Percentiles rank a stretch among this genome's conserved stretches.
Conservation (phyloP, 2,329 filamentous ascomycete genomes). For the Blastomyces parvus region DNA sequence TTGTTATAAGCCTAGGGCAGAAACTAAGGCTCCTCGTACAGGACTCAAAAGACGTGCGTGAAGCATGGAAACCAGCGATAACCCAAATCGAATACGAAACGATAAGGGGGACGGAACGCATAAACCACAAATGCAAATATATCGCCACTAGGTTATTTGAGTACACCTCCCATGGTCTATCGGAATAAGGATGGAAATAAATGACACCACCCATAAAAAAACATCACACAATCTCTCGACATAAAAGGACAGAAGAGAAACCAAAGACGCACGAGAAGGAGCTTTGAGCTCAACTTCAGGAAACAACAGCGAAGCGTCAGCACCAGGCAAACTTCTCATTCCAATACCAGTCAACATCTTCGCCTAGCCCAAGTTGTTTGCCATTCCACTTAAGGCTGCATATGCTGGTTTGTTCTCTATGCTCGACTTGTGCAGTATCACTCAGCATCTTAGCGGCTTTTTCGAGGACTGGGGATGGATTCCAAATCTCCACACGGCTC, state of each 20-base stretch:
- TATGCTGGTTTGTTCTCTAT: constrained; percentile 40
- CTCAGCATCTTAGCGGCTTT: constrained; percentile 34
- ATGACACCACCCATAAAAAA: constrained; percentile 2
- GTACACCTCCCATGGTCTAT: constrained; percentile 5
- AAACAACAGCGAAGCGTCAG: constrained; percentile 20
- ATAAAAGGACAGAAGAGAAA: neutral
- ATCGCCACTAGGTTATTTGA: neutral
- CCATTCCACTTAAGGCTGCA: constrained; percentile 40
- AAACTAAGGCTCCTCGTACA: constrained; percentile 3
- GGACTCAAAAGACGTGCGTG: constrained; percentile 21
- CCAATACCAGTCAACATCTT: constrained; percentile 38
- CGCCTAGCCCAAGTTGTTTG: constrained; percentile 26
- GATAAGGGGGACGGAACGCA: neutral
- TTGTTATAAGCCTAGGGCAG: constrained; percentile 23
- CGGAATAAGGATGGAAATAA: neutral
- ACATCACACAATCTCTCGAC: constrained; percentile 6
- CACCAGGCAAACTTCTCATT: constrained; percentile 45
- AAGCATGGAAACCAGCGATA: neutral
- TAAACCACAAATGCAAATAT: neutral
- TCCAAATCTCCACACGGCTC: constrained; percentile 70
- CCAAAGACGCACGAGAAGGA: neutral
- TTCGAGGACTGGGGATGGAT: constrained; percentile 52
- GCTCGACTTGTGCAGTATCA: constrained; percentile 31
- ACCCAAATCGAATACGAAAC: constrained; percentile 1
- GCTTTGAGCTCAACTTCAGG: neutral